Base-by-base conservation (phyloP, 345 rosid genomes). In the Rhizophora mangle region DNA sequence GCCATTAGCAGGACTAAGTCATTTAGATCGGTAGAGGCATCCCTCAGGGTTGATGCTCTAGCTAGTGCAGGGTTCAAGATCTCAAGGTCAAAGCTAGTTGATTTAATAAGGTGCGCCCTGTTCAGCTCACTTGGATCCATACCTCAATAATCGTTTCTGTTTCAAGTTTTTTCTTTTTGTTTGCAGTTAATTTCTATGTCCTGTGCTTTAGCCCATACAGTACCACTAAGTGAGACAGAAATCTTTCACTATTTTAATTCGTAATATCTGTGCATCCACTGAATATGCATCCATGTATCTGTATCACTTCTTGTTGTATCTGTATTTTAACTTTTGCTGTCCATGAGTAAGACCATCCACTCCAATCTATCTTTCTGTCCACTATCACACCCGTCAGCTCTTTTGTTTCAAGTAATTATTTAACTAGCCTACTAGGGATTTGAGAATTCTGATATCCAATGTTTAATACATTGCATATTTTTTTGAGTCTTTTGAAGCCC, bases 41-140 rank as follows among this genome's bases (percentile, higher is more conserved):
- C 97, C 0, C 79, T 91, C 49, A 85, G 98, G 74, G 86, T 94
- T 39, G 98, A 94, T 86, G 97, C 98, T 65, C 74, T 94, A 36
- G 97, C 95, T 66, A 94, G 98, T 85, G 98, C 96, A n/a, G 97
- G 98, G 68, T 94, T 89, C 78, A 94, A 88, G 86, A 87, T 91
- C 67, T 91, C 97, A 39, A 79, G 96, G 68, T 87, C 98, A 67
- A 91, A 94, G 64, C 83, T 94, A 69, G 92, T 87, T 65, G 82
- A 83, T 77, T 72, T 89, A 76, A 94, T 91, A 75, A 82, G 98
- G 98, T 88, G 84, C 56, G 13, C 32, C 53, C 60, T 69, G 13
- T 27, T 52, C 55, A 27, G n/a, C 61, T 32, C 55, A 0, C 5
- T 24, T 54, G 18, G 27, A 63, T 55, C 52, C 36, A 43, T 63